These are phyloP conservation scores for Arxiozyma slooffiae DNA, from an alignment of 1,139 yeast species.

Conservation along the genomic window DNA sequence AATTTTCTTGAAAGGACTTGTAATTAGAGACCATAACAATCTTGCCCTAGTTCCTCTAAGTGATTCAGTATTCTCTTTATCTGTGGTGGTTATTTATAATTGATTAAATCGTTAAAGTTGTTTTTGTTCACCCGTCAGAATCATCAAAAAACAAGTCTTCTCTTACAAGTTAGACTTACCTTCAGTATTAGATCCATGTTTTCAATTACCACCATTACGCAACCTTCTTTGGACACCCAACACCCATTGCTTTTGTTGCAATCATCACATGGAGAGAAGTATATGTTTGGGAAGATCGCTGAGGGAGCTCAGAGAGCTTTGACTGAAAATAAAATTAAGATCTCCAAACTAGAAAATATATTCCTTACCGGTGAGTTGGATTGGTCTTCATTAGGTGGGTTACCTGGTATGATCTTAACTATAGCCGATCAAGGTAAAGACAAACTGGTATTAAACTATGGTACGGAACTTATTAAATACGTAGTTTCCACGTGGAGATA, in stretches of 20 bases:
- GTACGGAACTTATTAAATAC: slow-evolving; percentile 38
- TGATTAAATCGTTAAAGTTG: background rate
- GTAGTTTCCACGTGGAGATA: slow-evolving; percentile 73
- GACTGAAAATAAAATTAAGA: slow-evolving; percentile 44
- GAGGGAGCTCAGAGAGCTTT: slow-evolving; percentile 79
- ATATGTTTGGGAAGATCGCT: slow-evolving; percentile 68
- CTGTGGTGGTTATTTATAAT: background rate
- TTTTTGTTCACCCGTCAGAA: background rate
- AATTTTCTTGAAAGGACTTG: no score
- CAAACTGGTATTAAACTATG: slow-evolving; percentile 38
- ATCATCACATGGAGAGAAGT: slow-evolving; percentile 41
- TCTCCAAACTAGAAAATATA: slow-evolving; percentile 49
- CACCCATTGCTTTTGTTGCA: slow-evolving; percentile 52
- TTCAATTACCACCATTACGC: slow-evolving; percentile 36
- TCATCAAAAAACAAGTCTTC: background rate
- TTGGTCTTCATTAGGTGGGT: slow-evolving; percentile 76
- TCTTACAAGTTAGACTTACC: background rate
- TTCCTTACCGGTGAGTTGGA: slow-evolving; percentile 65
- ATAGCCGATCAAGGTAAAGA: slow-evolving; percentile 71
- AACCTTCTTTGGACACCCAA: slow-evolving; percentile 49
- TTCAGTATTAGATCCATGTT: slow-evolving; percentile 25
- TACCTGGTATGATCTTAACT: slow-evolving; percentile 82
- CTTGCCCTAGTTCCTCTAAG: no score
- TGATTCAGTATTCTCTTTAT: no score
- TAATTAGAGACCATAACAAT: background rate